Conservation (phyloP, 2,329 filamentous ascomycete genomes). For the Colletotrichum destructivum region DNA sequence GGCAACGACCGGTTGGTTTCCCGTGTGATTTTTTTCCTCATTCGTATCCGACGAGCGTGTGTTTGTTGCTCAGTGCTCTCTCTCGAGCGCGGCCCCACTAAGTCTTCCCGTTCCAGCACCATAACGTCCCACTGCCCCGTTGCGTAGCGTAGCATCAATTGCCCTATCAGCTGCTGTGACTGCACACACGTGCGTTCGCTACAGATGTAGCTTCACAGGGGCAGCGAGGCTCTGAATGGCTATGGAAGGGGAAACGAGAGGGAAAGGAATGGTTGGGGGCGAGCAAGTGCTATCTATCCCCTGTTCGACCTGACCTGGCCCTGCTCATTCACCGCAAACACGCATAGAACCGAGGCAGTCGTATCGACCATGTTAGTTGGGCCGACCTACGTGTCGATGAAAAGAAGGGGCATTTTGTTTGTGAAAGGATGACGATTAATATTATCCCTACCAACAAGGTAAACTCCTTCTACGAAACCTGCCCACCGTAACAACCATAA, state of each 20-base stretch:
- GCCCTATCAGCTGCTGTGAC: slow-evolving; percentile 42
- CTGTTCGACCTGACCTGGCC: neutral
- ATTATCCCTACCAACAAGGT: slow-evolving; percentile 13
- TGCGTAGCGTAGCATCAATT: slow-evolving; percentile 37
- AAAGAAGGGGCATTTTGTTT: neutral
- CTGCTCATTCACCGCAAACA: slow-evolving; percentile 14
- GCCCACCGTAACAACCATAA: slow-evolving; percentile 1
- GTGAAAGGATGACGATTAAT: slow-evolving; percentile 31
- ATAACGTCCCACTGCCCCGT: slow-evolving; percentile 27
- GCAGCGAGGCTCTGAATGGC: slow-evolving; percentile 12
- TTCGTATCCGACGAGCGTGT: slow-evolving; percentile 4
- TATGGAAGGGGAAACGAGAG: neutral
- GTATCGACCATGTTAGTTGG: no score
- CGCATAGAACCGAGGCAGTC: slow-evolving; percentile 12
- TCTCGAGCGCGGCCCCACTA: slow-evolving; percentile 19
- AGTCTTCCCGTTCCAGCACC: slow-evolving; percentile 21
- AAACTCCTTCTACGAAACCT: slow-evolving; percentile 22
- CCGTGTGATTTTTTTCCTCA: neutral
- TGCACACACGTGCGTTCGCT: slow-evolving; percentile 43
- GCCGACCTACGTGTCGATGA: neutral
- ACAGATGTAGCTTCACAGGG: slow-evolving; percentile 23
- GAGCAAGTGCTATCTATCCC: neutral
- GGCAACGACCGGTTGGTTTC: no score
- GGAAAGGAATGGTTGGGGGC: neutral
- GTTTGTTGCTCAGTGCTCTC: slow-evolving; percentile 12